Percentiles rank a stretch among this genome's conserved stretches.
Evolutionary conservation across 495 filamentous ascomycete species (phyloP).

Genomic region (Tuber brumale): DNA sequence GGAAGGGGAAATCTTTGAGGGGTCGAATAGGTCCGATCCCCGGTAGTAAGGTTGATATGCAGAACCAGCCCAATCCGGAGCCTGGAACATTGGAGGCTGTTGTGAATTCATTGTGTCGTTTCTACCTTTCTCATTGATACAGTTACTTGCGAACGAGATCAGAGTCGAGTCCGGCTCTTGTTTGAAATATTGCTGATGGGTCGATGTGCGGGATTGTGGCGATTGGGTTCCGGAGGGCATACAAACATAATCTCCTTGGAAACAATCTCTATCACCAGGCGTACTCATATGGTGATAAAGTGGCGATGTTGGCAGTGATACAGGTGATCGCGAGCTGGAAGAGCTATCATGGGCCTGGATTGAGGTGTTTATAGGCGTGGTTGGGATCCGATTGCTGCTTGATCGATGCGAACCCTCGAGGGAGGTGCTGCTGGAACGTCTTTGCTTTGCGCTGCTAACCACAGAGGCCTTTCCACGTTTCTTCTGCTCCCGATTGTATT

Average conservation of each 20-base stretch:
- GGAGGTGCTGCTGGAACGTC: constrained; percentile 21
- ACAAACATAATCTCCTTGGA: constrained; percentile 7
- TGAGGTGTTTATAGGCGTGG: constrained; percentile 32
- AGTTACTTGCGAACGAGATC: constrained; percentile 31
- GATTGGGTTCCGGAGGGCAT: constrained; percentile 21
- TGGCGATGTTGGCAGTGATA: constrained; percentile 29
- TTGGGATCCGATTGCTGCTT: neutral
- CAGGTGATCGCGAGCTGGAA: constrained; percentile 31
- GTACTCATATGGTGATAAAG: constrained; percentile 8
- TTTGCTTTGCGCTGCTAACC: constrained; percentile 29
- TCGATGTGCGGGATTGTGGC: constrained; percentile 4
- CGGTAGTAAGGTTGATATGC: constrained; percentile 33
- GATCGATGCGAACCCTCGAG: constrained; percentile 27
- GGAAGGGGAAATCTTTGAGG: constrained; percentile 28
- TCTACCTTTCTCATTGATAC: constrained; percentile 28
- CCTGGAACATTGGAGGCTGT: constrained; percentile 23
- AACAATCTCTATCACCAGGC: neutral
- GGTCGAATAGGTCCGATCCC: constrained; percentile 33
- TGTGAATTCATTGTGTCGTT: constrained; percentile 19
- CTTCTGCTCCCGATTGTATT: constrained; percentile 84
- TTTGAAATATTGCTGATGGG: constrained; percentile 17
- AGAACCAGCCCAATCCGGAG: constrained; percentile 25
- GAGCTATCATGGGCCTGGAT: constrained; percentile 9
- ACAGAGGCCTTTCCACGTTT: constrained; percentile 84
- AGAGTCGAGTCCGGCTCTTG: constrained; percentile 31